Percentiles rank a stretch among this genome's conserved stretches.
Evolutionary conservation across 1,139 yeast species (phyloP).

Genomic region (Blastobotrys aristatus): DNA sequence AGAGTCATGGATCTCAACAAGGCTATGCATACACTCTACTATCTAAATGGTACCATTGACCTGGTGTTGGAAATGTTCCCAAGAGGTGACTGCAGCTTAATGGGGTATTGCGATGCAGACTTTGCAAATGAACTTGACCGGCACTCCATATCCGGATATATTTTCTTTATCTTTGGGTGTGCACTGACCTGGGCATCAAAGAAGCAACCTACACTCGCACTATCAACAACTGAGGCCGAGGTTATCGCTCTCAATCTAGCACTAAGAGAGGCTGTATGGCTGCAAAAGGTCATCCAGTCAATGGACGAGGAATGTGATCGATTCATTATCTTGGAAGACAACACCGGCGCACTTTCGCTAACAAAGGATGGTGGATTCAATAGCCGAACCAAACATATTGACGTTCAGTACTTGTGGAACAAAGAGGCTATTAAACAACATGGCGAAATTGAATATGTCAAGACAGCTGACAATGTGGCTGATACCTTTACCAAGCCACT

Average conservation of each 20-base stretch:
- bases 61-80: slow-evolving; percentile 8
- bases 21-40: too few relatives aligned
- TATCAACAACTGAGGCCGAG: too few relatives aligned
- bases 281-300: background rate
- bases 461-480: slow-evolving; percentile 2
- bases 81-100: too few relatives aligned
- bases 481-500: slow-evolving; percentile 1
- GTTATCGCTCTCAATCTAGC: background rate
- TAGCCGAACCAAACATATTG: slow-evolving; percentile 4
- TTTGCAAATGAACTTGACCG: slow-evolving; percentile 8
- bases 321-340: background rate
- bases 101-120: background rate
- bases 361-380: background rate
- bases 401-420: slow-evolving; percentile 3
- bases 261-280: slow-evolving; percentile 6
- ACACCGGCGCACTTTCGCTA: background rate
- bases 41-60: background rate
- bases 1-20: background rate
- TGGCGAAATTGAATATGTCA: background rate
- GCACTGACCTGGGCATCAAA: too few relatives aligned
- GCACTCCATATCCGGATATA: slow-evolving; percentile 18
- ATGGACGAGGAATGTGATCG: background rate
- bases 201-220: slow-evolving; percentile 17
- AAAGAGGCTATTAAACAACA: background rate
- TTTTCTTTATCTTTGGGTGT: slow-evolving; percentile 14